Percentiles rank a stretch among this genome's conserved stretches.
Conservation (phyloP, 768 basidiomycete species). For the Boletus sp. region DNA sequence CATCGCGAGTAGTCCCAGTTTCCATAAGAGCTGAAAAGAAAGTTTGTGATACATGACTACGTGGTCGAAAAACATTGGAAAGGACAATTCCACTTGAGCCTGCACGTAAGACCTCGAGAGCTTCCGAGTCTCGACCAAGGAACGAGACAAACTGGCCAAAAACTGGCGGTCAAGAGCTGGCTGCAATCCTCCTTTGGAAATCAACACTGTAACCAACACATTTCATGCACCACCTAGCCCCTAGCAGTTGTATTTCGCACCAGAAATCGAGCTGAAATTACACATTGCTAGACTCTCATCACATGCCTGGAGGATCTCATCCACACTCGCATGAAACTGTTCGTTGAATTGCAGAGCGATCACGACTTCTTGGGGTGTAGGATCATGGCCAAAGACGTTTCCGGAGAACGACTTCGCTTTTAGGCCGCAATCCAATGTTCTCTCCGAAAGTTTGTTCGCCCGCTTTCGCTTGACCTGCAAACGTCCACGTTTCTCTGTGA, state of each 20-base stretch:
- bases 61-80: too few species aligned
- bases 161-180: neutral
- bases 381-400: conserved; percentile 5
- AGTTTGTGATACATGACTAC: too few species aligned
- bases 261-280: neutral
- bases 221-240: conserved; percentile 8
- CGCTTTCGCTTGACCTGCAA: conserved; percentile 12
- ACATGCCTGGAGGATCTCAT: conserved; percentile 6
- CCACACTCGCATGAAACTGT: neutral
- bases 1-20: neutral
- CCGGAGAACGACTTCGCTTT: conserved; percentile 11
- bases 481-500: neutral
- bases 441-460: conserved; percentile 1
- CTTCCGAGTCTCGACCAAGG: neutral
- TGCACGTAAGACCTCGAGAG: neutral
- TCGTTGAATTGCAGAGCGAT: neutral
- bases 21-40: neutral
- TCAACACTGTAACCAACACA: conserved; percentile 11
- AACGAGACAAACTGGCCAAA: neutral
- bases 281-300: conserved; percentile 3
- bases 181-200: conserved; percentile 13
- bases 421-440: neutral
- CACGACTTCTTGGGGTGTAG: conserved; percentile 8
- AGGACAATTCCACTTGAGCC: too few species aligned
- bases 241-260: neutral